Percentiles rank a stretch among this genome's conserved stretches.
These are phyloP conservation scores for Asterella californica DNA, from an alignment of 225 moss, liverwort and hornwort species.

Conservation along the genomic window DNA sequence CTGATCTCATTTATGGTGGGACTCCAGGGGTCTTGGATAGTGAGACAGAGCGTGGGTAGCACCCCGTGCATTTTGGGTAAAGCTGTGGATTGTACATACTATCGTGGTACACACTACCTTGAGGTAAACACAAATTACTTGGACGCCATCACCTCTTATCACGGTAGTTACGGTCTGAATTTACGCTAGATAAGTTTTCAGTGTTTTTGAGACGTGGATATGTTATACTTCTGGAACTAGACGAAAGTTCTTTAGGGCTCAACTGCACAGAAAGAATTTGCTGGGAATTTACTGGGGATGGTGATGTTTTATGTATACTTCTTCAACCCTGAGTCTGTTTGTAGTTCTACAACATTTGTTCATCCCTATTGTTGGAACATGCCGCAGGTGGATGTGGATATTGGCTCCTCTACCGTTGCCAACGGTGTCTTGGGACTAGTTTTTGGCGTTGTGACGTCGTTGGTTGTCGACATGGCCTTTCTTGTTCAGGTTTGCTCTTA, in stretches of 20 bases:
- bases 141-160: no score
- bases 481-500: constrained; percentile 62
- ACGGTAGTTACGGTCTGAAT: no score
- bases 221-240: background rate
- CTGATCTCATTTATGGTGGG: background rate
- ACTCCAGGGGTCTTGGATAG: constrained; percentile 89
- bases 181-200: no score
- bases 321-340: background rate
- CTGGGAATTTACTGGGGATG: no score
- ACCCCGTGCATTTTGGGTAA: constrained; percentile 94
- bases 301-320: background rate
- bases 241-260: no score
- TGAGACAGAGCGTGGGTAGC: constrained; percentile 86
- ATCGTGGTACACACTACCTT: constrained; percentile 69
- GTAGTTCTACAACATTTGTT: background rate
- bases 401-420: constrained; percentile 87
- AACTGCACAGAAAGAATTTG: no score
- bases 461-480: constrained; percentile 95
- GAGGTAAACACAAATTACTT: constrained; percentile 42
- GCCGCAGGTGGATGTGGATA: constrained; percentile 79
- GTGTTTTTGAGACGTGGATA: no score
- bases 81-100: constrained; percentile 80
- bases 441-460: constrained; percentile 83
- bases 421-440: constrained; percentile 88
- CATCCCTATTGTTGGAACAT: background rate